A percentile compares a stretch with the other conserved stretches of the same genome.
Conservation (phyloP, 306 rosid species). For the Glycyrrhiza uralensis region DNA sequence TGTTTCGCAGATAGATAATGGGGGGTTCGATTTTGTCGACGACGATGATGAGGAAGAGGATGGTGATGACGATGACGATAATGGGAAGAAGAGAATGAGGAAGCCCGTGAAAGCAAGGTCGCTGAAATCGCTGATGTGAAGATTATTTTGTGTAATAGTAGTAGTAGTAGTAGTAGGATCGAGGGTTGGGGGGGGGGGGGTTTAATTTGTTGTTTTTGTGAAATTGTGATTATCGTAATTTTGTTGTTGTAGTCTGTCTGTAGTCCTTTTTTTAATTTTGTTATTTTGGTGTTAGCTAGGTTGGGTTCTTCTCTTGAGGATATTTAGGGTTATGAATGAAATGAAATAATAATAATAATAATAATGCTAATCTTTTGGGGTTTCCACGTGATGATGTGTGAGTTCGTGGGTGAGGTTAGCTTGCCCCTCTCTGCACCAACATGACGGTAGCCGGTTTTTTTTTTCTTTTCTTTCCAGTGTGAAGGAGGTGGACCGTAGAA, state of each 20-base stretch:
- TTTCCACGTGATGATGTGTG: constrained; percentile 21
- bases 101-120: constrained; percentile 87
- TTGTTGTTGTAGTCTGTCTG: neutral
- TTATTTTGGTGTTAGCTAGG: neutral
- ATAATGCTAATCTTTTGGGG: constrained; percentile 13
- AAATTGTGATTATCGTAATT: constrained; percentile 19
- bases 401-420: constrained; percentile 45
- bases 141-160: neutral
- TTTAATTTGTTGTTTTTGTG: constrained; percentile 16
- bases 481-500: constrained; percentile 21
- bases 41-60: constrained; percentile 46
- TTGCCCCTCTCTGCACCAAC: neutral
- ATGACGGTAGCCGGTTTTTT: constrained; percentile 20
- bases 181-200: constrained; percentile 35
- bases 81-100: constrained; percentile 62
- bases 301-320: neutral
- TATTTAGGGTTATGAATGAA: constrained; percentile 42
- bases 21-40: constrained; percentile 41
- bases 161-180: constrained; percentile 21
- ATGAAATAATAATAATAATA: no score
- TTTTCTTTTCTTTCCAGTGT: no score
- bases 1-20: constrained; percentile 17
- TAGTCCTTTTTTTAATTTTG: neutral
- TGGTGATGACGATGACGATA: constrained; percentile 23
- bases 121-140: constrained; percentile 77